Conservation (phyloP, 176 grass and related monocot species). For the Juncus inflexus region DNA sequence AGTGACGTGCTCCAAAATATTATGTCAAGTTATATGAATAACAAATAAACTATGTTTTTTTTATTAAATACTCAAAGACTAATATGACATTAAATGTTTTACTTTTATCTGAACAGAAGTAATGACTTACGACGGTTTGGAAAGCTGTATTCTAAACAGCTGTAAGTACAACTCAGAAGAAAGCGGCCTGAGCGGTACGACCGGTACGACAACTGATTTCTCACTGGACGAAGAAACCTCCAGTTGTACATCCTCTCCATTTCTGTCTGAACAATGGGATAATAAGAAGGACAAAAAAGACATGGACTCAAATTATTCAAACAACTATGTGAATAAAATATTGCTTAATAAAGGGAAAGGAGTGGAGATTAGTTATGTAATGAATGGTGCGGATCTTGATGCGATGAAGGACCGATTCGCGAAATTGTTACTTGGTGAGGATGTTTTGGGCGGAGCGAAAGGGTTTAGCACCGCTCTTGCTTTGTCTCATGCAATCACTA, state of each 20-base stretch:
- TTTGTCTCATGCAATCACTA: conserved; percentile 79
- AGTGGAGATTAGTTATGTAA: neutral
- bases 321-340: neutral
- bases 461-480: conserved; percentile 74
- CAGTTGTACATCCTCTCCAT: conserved; percentile 57
- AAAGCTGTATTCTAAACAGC: conserved; percentile 76
- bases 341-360: too few species aligned
- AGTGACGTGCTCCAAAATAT: too few species aligned
- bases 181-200: conserved; percentile 48
- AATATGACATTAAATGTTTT: too few species aligned
- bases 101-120: conserved; percentile 44
- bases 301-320: too few species aligned
- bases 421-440: conserved; percentile 83
- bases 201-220: conserved; percentile 45
- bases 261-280: too few species aligned
- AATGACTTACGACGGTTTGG: conserved; percentile 74
- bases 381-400: conserved; percentile 74
- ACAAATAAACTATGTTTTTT: too few species aligned
- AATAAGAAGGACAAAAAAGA: too few species aligned
- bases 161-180: conserved; percentile 60
- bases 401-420: conserved; percentile 88
- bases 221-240: conserved; percentile 85
- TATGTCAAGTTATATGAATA: too few species aligned
- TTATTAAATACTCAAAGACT: too few species aligned
- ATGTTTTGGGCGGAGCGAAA: conserved; percentile 67